Percentiles rank a stretch among this genome's conserved stretches.
These are phyloP conservation scores for Russula dissimulans DNA, from an alignment of 768 basidiomycete species.

Conservation along the genomic window DNA sequence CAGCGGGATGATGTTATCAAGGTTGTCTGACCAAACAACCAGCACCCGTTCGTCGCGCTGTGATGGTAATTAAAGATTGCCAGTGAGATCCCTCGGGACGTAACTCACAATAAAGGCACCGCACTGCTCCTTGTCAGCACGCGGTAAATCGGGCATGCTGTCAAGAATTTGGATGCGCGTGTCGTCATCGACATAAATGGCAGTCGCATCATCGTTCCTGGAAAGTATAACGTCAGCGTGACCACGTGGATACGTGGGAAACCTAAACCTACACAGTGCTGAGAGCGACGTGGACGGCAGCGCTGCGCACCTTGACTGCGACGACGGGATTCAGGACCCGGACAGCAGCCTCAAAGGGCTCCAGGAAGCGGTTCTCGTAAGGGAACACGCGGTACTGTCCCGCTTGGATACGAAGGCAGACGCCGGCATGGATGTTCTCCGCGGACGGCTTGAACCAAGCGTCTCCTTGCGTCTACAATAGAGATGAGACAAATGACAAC, in stretches of 20 bases:
- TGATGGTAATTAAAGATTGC: background rate
- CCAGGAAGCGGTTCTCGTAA: slow-evolving; percentile 72
- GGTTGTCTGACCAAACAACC: slow-evolving; percentile 76
- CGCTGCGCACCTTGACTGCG: slow-evolving; percentile 71
- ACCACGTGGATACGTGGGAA: background rate
- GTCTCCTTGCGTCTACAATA: slow-evolving; percentile 62
- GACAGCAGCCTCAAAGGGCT: slow-evolving; percentile 76
- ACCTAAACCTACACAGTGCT: slow-evolving; percentile 46
- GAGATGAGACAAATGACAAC: slow-evolving; percentile 16
- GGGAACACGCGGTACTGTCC: slow-evolving; percentile 76
- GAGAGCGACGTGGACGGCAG: slow-evolving; percentile 72
- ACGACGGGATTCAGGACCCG: slow-evolving; percentile 72
- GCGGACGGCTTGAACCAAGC: slow-evolving; percentile 83
- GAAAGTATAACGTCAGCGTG: background rate
- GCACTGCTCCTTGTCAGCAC: slow-evolving; percentile 85
- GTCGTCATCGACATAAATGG: slow-evolving; percentile 64
- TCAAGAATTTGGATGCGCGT: slow-evolving; percentile 85
- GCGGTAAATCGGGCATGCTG: slow-evolving; percentile 53
- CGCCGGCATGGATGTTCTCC: slow-evolving; percentile 72
- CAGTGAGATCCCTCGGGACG: background rate
- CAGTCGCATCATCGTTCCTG: slow-evolving; percentile 50
- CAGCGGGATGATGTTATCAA: slow-evolving; percentile 71
- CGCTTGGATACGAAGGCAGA: slow-evolving; percentile 61
- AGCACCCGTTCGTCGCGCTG: slow-evolving; percentile 79
- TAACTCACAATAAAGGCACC: slow-evolving; percentile 72